Evolutionary conservation across 768 basidiomycete species (phyloP).

Genomic region (Mycena latifolia): DNA sequence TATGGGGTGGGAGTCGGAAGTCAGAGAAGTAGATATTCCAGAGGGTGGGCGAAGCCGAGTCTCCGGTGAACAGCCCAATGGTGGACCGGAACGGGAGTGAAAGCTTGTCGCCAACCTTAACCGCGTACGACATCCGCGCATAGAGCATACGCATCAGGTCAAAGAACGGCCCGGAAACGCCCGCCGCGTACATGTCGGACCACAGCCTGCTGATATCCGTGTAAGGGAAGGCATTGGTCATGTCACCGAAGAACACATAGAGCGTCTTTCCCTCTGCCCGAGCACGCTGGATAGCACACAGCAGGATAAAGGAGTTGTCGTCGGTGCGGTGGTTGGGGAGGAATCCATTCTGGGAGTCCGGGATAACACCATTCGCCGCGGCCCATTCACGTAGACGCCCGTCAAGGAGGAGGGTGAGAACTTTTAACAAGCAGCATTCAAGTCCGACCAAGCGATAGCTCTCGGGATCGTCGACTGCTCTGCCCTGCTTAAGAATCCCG

Average conservation of each 20-base stretch:
- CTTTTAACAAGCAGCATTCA: constrained; percentile 1
- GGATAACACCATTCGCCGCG: background rate
- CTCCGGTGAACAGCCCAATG: background rate
- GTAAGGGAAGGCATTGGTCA: background rate
- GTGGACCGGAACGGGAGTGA: background rate
- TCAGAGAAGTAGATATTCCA: background rate
- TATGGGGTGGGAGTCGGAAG: background rate
- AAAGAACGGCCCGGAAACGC: background rate
- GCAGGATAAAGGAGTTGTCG: background rate
- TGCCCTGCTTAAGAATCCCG: background rate
- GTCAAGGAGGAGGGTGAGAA: background rate
- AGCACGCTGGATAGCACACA: background rate
- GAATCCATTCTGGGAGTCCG: background rate
- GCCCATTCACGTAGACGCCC: background rate
- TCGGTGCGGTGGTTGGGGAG: background rate
- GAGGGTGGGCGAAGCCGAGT: background rate
- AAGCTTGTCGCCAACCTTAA: background rate
- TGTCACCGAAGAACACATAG: background rate
- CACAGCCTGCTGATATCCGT: background rate
- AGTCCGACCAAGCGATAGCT: background rate
- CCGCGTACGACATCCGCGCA: background rate
- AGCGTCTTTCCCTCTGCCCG: background rate
- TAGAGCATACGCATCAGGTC: background rate
- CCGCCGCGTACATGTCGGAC: background rate
- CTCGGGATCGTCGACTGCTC: background rate